Percentiles rank a stretch among this genome's conserved stretches.
Conservation (phyloP, 352 stramenopile species). For the Globisporangium paroecandrum region DNA sequence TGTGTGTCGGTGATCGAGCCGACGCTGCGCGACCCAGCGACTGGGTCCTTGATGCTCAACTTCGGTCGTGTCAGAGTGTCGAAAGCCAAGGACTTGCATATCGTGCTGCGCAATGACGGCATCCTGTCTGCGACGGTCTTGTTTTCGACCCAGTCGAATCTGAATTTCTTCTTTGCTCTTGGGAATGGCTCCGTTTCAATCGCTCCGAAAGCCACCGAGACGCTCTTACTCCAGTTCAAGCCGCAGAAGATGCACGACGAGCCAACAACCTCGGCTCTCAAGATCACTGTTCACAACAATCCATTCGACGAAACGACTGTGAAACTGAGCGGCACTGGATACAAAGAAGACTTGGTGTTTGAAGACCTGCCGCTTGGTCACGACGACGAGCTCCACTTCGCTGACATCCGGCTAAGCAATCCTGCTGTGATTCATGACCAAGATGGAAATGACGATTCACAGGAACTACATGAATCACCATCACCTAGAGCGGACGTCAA, state of each 20-base stretch:
- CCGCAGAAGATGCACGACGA: slow-evolving; percentile 77
- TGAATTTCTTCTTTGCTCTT: slow-evolving; percentile 69
- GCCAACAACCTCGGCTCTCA: slow-evolving; percentile 42
- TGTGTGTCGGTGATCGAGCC: slow-evolving; percentile 89
- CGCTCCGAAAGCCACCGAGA: slow-evolving; percentile 54
- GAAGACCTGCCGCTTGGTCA: slow-evolving; percentile 77
- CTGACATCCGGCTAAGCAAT: slow-evolving; percentile 69
- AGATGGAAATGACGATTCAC: slow-evolving; percentile 1
- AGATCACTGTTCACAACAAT: slow-evolving; percentile 90
- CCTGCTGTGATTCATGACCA: not conserved
- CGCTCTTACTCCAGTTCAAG: slow-evolving; percentile 77
- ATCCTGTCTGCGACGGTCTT: slow-evolving; percentile 89
- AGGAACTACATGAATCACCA: not conserved
- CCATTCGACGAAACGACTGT: slow-evolving; percentile 85
- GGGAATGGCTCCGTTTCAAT: slow-evolving; percentile 78
- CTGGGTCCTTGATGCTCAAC: slow-evolving; percentile 63
- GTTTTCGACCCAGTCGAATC: slow-evolving; percentile 82
- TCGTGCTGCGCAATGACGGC: slow-evolving; percentile 90
- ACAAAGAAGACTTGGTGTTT: slow-evolving; percentile 83
- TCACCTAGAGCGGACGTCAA: slow-evolving; percentile 35
- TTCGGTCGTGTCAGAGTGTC: slow-evolving; percentile 79
- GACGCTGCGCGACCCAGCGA: slow-evolving; percentile 45
- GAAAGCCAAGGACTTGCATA: slow-evolving; percentile 57
- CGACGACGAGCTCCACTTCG: slow-evolving; percentile 85
- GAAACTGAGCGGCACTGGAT: slow-evolving; percentile 66